Percentiles rank a stretch among this genome's conserved stretches.
phyloP scores from a whole-genome alignment of 306 rosid genomes.

The Senna siamea region DNA sequence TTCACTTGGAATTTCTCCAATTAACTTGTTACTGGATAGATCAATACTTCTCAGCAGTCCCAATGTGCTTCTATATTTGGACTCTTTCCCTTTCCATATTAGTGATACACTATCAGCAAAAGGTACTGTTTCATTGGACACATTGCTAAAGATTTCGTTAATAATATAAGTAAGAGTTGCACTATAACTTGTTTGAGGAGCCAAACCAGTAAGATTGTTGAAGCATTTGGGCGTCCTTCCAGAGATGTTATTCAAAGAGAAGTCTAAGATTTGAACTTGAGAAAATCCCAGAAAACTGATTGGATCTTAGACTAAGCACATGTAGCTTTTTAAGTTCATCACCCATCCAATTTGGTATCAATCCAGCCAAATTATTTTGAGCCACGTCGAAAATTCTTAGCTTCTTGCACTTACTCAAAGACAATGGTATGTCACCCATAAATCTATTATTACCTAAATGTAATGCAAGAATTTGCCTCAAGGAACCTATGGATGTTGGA shows the following conservation, averaged over 20 bases:
- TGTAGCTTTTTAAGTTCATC: neutral
- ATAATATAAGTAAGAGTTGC: too few species aligned
- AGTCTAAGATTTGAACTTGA: neutral
- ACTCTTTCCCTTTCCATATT: neutral
- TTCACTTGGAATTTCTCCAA: conserved; percentile 2
- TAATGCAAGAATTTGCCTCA: neutral
- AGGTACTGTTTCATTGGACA: too few species aligned
- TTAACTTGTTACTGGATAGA: neutral
- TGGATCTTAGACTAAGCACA: neutral
- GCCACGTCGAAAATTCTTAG: neutral
- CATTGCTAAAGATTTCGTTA: too few species aligned
- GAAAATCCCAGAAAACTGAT: neutral
- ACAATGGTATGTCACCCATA: neutral
- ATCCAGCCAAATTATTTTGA: neutral
- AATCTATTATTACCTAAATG: neutral
- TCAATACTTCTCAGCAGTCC: neutral
- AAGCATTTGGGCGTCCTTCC: neutral
- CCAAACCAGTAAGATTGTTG: neutral
- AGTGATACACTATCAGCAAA: neutral
- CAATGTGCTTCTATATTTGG: neutral
- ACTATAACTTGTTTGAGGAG: neutral
- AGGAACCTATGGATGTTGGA: neutral
- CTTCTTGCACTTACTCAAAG: neutral
- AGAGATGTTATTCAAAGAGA: neutral
- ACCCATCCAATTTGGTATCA: neutral